Evolutionary conservation across 441 rosid species (phyloP).

Genomic region (Raphanus hybrid): DNA sequence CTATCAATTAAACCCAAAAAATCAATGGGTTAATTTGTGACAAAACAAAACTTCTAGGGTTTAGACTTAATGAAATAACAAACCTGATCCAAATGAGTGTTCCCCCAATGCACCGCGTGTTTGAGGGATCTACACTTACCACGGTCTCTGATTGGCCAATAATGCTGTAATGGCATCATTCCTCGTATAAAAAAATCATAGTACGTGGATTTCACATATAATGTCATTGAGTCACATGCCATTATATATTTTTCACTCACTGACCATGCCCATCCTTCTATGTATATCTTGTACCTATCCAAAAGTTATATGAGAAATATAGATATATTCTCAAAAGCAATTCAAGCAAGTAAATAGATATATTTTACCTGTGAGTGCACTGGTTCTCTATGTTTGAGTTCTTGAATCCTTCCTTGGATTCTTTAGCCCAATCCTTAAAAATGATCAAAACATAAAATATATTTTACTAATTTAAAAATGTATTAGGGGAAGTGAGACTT

Average conservation of each 20-base stretch:
- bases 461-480: neutral
- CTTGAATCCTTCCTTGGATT: conserved; percentile 43
- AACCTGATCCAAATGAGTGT: conserved; percentile 57
- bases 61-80: neutral
- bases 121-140: conserved; percentile 60
- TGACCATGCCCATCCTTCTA: conserved; percentile 72
- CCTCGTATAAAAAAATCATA: conserved; percentile 69
- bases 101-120: conserved; percentile 83
- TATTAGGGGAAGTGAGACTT: neutral
- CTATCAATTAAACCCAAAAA: conserved; percentile 36
- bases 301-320: neutral
- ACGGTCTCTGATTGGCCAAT: conserved; percentile 64
- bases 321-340: neutral
- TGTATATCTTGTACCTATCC: conserved; percentile 63
- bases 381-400: conserved; percentile 54
- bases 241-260: conserved; percentile 83
- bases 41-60: neutral
- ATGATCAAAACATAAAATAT: neutral
- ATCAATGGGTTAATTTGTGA: conserved; percentile 1
- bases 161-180: conserved; percentile 67
- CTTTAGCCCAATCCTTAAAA: conserved; percentile 53
- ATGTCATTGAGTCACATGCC: conserved; percentile 68
- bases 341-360: too few species aligned
- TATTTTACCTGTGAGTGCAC: conserved; percentile 53
- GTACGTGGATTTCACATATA: conserved; percentile 57